Conservation (phyloP, 305 asterid species). For the Petunia hybrid region DNA sequence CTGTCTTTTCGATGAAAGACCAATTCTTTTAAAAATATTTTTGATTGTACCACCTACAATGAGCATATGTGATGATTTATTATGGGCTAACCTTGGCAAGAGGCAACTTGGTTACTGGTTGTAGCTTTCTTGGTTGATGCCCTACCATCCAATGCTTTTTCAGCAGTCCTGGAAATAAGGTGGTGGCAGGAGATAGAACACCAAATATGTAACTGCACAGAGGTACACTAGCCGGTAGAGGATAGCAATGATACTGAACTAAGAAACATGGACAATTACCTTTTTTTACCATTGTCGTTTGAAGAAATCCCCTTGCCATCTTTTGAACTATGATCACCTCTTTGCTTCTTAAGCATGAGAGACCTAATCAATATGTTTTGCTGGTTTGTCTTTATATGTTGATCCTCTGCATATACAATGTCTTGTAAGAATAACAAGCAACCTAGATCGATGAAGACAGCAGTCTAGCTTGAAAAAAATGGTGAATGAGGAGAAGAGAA, state of each 20-base stretch:
- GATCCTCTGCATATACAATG: slow-evolving; percentile 57
- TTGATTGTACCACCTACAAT: slow-evolving; percentile 31
- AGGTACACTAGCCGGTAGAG: slow-evolving; percentile 6
- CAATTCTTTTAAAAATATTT: not conserved
- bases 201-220: slow-evolving; percentile 9
- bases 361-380: slow-evolving; percentile 86
- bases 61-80: not conserved
- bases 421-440: slow-evolving; percentile 17
- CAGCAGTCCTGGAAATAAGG: slow-evolving; percentile 63
- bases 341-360: slow-evolving; percentile 76
- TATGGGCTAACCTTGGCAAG: slow-evolving; percentile 60
- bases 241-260: slow-evolving; percentile 29
- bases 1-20: slow-evolving; percentile 7
- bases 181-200: slow-evolving; percentile 38
- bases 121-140: slow-evolving; percentile 65
- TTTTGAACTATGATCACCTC: slow-evolving; percentile 57
- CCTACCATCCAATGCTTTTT: slow-evolving; percentile 67
- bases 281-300: slow-evolving; percentile 68
- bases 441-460: not conserved
- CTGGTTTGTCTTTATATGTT: slow-evolving; percentile 82
- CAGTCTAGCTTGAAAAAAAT: slow-evolving; percentile 12
- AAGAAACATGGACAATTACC: slow-evolving; percentile 50
- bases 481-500: slow-evolving; percentile 7
- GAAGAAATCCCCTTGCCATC: slow-evolving; percentile 53
- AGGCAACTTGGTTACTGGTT: slow-evolving; percentile 54